These are phyloP conservation scores for Sporothrix schenckii DNA, from an alignment of 2,329 filamentous ascomycete species.

Conservation along the genomic window DNA sequence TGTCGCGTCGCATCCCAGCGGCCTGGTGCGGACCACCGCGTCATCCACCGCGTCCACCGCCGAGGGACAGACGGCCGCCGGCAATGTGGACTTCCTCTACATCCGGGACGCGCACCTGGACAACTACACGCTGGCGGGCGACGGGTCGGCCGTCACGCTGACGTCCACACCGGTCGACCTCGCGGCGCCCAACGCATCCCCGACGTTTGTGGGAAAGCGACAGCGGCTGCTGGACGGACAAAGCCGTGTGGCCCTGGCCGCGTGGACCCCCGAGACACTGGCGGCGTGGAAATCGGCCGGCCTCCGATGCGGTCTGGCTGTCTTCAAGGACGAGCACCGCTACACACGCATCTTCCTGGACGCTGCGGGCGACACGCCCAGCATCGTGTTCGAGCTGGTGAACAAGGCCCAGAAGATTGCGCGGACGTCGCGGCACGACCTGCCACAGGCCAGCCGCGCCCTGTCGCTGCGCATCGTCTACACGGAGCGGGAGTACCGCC, in stretches of 20 bases:
- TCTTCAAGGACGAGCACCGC: slow-evolving; percentile 22
- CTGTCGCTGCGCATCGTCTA: slow-evolving; percentile 11
- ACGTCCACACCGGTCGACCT: slow-evolving; percentile 11
- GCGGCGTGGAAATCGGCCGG: not conserved
- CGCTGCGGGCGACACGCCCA: not conserved
- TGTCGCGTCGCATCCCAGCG: not conserved
- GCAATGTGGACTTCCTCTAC: slow-evolving; percentile 9
- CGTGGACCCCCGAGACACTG: not conserved
- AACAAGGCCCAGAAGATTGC: slow-evolving; percentile 8
- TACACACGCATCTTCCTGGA: slow-evolving; percentile 1
- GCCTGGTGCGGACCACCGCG: not conserved
- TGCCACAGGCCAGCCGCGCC: not conserved
- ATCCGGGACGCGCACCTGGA: slow-evolving; percentile 13
- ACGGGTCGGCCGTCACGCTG: slow-evolving; percentile 14
- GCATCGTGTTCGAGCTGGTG: slow-evolving; percentile 18
- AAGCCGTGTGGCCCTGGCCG: not conserved
- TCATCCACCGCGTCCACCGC: too few relatives aligned
- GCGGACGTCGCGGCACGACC: slow-evolving; percentile 1
- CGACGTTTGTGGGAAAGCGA: slow-evolving; percentile 19
- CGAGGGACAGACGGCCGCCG: not conserved
- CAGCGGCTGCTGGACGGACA: not conserved
- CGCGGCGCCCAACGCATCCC: not conserved
- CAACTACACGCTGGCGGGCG: slow-evolving; percentile 4
- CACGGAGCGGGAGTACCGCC: slow-evolving; percentile 7
- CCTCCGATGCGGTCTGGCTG: not conserved